phyloP scores from a whole-genome alignment of 768 basidiomycete species.

The Melanogaster broomeanus region DNA sequence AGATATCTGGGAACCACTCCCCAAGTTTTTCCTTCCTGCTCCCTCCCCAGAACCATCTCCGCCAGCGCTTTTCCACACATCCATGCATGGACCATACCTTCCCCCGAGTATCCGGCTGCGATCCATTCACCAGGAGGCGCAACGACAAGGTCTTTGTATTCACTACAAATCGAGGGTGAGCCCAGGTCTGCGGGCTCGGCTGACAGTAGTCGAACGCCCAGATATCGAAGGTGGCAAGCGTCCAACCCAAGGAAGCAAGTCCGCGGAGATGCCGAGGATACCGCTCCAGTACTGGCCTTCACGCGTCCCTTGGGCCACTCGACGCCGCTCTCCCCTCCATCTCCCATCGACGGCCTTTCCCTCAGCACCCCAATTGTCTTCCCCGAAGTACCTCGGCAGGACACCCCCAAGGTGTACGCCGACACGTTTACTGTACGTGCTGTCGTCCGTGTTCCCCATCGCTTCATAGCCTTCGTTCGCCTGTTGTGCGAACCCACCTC shows the following conservation, averaged over 20 bases:
- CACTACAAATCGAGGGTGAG: background rate
- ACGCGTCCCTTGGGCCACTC: conserved; percentile 47
- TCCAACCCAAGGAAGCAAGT: conserved; percentile 72
- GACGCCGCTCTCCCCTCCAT: background rate
- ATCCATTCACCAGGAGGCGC: conserved; percentile 68
- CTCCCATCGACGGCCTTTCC: conserved; percentile 20
- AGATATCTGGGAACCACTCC: conserved; percentile 53
- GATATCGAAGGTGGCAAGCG: conserved; percentile 52
- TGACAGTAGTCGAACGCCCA: conserved; percentile 39
- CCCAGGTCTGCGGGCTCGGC: conserved; percentile 10
- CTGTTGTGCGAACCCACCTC: conserved; percentile 51
- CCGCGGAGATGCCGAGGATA: conserved; percentile 62
- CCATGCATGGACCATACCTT: conserved; percentile 77
- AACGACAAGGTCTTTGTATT: conserved; percentile 1
- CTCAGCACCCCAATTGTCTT: conserved; percentile 41
- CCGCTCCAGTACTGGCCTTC: conserved; percentile 65
- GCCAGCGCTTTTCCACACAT: conserved; percentile 61
- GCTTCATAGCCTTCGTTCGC: conserved; percentile 34
- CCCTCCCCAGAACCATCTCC: conserved; percentile 53
- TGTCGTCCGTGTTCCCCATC: conserved; percentile 42
- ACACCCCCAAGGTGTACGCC: conserved; percentile 44
- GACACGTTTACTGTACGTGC: conserved; percentile 28
- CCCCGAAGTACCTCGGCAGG: conserved; percentile 56
- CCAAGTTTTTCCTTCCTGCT: conserved; percentile 21
- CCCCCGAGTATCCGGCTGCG: conserved; percentile 68